Evolutionary conservation across 2,329 filamentous ascomycete species (phyloP).

Genomic region (Cladosporium sp.): DNA sequence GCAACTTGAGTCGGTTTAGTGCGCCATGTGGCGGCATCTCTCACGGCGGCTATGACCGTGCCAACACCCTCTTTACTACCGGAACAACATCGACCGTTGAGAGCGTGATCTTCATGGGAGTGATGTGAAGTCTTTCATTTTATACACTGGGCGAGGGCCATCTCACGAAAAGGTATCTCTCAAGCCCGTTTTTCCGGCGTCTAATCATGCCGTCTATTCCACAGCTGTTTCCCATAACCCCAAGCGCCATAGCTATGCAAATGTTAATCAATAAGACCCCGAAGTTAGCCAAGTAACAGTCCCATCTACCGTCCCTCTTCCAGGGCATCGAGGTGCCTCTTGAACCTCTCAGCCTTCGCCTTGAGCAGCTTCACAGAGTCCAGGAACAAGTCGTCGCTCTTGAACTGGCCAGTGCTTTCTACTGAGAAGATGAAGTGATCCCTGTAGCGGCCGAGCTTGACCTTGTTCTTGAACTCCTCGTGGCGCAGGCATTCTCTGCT

Average conservation of each 20-base stretch:
- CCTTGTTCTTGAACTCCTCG: slow-evolving; percentile 88
- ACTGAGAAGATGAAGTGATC: slow-evolving; percentile 98
- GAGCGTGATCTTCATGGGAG: not conserved
- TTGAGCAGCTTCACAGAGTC: slow-evolving; percentile 82
- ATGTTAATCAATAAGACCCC: not conserved
- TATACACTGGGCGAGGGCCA: not conserved
- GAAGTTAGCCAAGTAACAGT: not conserved
- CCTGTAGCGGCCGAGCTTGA: slow-evolving; percentile 79
- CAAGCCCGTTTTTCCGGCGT: not conserved
- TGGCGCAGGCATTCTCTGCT: slow-evolving; percentile 89
- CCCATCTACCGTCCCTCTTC: slow-evolving; percentile 26
- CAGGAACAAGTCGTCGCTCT: slow-evolving; percentile 88
- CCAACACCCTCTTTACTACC: too few relatives aligned
- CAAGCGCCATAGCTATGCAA: slow-evolving; percentile 10
- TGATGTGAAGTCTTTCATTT: not conserved
- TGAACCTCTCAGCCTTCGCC: slow-evolving; percentile 70
- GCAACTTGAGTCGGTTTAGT: too few relatives aligned
- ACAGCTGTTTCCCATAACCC: not conserved
- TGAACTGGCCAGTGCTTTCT: slow-evolving; percentile 91
- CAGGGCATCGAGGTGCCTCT: slow-evolving; percentile 56
- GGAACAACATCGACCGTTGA: too few relatives aligned
- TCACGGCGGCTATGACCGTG: too few relatives aligned
- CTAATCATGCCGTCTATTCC: not conserved
- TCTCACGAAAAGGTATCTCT: not conserved
- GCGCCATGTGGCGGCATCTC: too few relatives aligned